These are phyloP conservation scores for Austroboletus niveus DNA, from an alignment of 1,284 basidiomycete species.

Conservation along the genomic window DNA sequence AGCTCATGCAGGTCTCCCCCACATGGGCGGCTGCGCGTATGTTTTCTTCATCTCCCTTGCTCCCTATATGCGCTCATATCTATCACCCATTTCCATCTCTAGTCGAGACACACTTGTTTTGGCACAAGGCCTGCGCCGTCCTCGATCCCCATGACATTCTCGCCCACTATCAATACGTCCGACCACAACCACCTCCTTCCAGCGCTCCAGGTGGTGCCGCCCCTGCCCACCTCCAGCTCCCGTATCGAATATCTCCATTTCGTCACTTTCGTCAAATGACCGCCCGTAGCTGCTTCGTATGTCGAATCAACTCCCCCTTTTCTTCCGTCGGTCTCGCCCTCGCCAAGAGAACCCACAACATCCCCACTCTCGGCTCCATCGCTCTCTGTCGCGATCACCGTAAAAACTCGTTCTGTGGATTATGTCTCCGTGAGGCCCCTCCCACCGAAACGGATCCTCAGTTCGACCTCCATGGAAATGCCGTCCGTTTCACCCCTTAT, in stretches of 20 bases:
- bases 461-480: slow-evolving; percentile 32
- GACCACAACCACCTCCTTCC: slow-evolving; percentile 25
- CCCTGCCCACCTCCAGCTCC: slow-evolving; percentile 16
- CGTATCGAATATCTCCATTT: slow-evolving; percentile 38
- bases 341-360: slow-evolving; percentile 45
- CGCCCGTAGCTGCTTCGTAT: slow-evolving; percentile 55
- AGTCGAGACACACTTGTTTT: slow-evolving; percentile 50
- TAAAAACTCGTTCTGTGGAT: slow-evolving; percentile 57
- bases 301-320: slow-evolving; percentile 62
- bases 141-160: slow-evolving; percentile 46
- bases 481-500: slow-evolving; percentile 33
- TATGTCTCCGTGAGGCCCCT: slow-evolving; percentile 64
- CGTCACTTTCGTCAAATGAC: slow-evolving; percentile 45
- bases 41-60: slow-evolving; percentile 12
- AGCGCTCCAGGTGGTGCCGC: slow-evolving; percentile 19
- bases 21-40: slow-evolving; percentile 47
- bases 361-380: slow-evolving; percentile 45
- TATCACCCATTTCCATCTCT: neutral
- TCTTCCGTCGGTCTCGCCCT: slow-evolving; percentile 46
- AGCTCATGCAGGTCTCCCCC: slow-evolving; percentile 51
- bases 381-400: slow-evolving; percentile 64
- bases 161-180: slow-evolving; percentile 34
- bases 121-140: slow-evolving; percentile 44
- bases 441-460: slow-evolving; percentile 42
- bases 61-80: slow-evolving; percentile 10